Conservation (phyloP, 2,329 filamentous ascomycete genomes). For the Paraphaeosphaeria minitans region DNA sequence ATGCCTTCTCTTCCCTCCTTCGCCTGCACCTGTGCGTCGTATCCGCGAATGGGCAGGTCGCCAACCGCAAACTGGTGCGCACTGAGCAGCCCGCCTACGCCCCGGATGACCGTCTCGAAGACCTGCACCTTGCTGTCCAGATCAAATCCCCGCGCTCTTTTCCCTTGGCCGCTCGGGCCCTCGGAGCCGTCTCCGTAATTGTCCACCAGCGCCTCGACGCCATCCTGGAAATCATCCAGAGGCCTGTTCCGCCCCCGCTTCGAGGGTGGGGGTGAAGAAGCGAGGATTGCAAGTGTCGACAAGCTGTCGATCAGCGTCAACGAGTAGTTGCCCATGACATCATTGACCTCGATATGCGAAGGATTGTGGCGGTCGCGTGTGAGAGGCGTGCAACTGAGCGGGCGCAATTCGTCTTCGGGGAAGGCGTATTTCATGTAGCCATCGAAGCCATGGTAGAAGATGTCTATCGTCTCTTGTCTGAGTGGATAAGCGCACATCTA, state of each 20-base stretch:
- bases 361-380: slow-evolving; percentile 82
- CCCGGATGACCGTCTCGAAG: slow-evolving; percentile 96
- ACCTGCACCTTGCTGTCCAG: slow-evolving; percentile 98
- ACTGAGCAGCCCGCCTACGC: slow-evolving; percentile 86
- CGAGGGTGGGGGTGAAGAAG: slow-evolving; percentile 68
- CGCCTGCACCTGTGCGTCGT: slow-evolving; percentile 58
- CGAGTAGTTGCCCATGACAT: slow-evolving; percentile 96
- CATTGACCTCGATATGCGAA: slow-evolving; percentile 84
- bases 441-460: slow-evolving; percentile 97
- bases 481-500: slow-evolving; percentile 14
- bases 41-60: slow-evolving; percentile 83
- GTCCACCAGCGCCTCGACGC: slow-evolving; percentile 74
- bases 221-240: slow-evolving; percentile 72
- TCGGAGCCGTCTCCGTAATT: slow-evolving; percentile 85
- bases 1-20: slow-evolving; percentile 55
- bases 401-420: slow-evolving; percentile 92
- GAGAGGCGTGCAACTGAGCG: slow-evolving; percentile 81
- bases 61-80: slow-evolving; percentile 92
- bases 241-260: slow-evolving; percentile 60
- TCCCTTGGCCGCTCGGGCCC: slow-evolving; percentile 71
- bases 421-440: slow-evolving; percentile 95
- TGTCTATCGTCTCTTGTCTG: slow-evolving; percentile 61
- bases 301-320: slow-evolving; percentile 94
- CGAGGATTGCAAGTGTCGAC: slow-evolving; percentile 90
- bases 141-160: slow-evolving; percentile 81